phyloP scores from a whole-genome alignment of 305 asterid genomes.

The Nicotiana rustica region DNA sequence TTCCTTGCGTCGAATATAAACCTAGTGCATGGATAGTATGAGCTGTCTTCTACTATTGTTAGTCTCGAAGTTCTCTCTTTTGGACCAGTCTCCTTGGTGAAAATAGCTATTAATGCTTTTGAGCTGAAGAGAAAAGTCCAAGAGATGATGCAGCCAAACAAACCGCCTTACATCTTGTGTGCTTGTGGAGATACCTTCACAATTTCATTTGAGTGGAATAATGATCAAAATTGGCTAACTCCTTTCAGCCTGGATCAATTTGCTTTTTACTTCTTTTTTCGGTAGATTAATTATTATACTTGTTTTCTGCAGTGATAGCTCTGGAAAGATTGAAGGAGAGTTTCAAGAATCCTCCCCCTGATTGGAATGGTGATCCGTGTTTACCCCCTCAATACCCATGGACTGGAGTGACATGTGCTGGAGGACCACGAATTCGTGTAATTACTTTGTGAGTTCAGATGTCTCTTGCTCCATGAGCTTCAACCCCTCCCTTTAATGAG shows the following conservation, averaged over 20 bases:
- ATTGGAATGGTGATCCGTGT: constrained; percentile 98
- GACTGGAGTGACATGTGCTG: constrained; percentile 90
- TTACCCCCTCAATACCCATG: constrained; percentile 75
- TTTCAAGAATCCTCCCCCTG: constrained; percentile 75
- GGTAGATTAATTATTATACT: constrained; percentile 19
- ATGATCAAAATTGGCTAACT: background rate
- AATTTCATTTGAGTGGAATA: background rate
- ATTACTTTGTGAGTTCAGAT: constrained; percentile 69
- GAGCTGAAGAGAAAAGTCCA: no score
- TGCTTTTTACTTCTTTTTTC: background rate
- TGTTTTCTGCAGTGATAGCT: constrained; percentile 65
- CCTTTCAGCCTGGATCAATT: background rate
- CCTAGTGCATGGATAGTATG: background rate
- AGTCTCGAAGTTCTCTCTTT: background rate
- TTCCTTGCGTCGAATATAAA: background rate
- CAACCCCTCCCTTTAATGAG: background rate
- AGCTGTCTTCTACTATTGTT: background rate
- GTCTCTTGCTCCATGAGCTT: background rate
- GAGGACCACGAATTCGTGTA: constrained; percentile 69
- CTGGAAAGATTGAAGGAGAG: constrained; percentile 64
- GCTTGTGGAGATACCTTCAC: background rate
- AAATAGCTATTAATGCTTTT: background rate
- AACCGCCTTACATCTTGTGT: background rate
- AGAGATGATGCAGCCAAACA: background rate
- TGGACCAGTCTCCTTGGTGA: background rate